Percentiles rank a stretch among this genome's conserved stretches.
These are phyloP conservation scores for Chimonanthus salicifolius DNA, from an alignment of 164 flowering plant genomes.

Conservation along the genomic window DNA sequence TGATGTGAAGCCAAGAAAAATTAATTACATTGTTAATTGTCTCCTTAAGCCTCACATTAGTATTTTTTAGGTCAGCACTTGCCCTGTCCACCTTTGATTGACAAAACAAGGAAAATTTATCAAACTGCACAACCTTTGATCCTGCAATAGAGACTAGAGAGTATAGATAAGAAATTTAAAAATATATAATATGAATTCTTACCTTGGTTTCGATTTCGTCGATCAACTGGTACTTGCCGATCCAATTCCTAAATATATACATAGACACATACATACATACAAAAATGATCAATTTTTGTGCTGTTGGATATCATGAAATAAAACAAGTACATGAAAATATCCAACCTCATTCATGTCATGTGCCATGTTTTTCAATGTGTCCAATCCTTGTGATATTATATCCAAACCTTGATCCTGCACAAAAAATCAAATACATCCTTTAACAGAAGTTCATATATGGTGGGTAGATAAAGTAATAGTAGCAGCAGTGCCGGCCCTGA, in stretches of 20 bases:
- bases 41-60: conserved; percentile 91
- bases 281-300: background rate
- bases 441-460: no score
- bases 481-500: no score
- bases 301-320: background rate
- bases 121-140: background rate
- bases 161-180: background rate
- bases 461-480: no score
- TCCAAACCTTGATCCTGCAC: conserved; percentile 88
- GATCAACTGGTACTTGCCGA: conserved; percentile 91
- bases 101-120: background rate
- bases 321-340: background rate
- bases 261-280: no score
- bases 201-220: conserved; percentile 97
- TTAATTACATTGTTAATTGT: conserved; percentile 76
- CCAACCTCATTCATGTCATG: conserved; percentile 95
- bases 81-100: conserved; percentile 80
- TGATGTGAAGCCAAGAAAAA: background rate
- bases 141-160: background rate
- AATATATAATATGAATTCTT: background rate
- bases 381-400: conserved; percentile 82
- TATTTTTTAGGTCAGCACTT: conserved; percentile 84
- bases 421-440: background rate
- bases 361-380: conserved; percentile 92
- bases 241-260: conserved; percentile 60